Conservation (phyloP, 495 filamentous ascomycete genomes). For the Podospora anserina region DNA sequence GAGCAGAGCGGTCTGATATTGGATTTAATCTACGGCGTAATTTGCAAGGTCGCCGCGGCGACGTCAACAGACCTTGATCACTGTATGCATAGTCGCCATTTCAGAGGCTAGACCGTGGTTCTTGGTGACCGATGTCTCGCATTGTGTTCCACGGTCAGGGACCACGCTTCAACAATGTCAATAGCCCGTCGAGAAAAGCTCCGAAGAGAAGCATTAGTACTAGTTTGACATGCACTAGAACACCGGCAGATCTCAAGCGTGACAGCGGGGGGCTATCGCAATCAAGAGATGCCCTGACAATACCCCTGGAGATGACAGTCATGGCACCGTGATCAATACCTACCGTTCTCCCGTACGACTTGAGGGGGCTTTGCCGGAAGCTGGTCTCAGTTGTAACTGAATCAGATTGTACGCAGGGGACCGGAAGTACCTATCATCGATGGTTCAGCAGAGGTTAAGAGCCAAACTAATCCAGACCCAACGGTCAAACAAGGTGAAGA, state of each 20-base stretch:
- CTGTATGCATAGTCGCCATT: conserved; percentile 5
- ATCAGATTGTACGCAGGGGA: background rate
- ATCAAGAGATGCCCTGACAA: conserved; percentile 3
- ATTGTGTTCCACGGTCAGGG: background rate
- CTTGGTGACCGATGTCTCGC: background rate
- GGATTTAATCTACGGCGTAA: conserved; percentile 28
- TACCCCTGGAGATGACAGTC: background rate
- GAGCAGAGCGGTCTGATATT: conserved; percentile 30
- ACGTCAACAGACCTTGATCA: conserved; percentile 10
- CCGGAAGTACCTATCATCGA: background rate
- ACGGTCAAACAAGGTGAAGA: background rate
- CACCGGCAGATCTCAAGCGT: conserved; percentile 7
- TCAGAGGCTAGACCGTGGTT: conserved; percentile 10
- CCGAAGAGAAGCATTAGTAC: background rate
- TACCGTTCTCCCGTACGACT: background rate
- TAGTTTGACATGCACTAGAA: conserved; percentile 2
- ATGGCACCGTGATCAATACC: background rate
- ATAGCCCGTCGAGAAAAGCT: background rate
- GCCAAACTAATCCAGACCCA: background rate
- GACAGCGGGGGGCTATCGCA: background rate
- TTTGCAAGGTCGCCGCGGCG: conserved; percentile 22
- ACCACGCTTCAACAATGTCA: background rate
- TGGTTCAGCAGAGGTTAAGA: background rate
- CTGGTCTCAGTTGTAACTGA: conserved; percentile 8
- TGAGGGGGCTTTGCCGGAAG: background rate